A percentile compares a stretch with the other conserved stretches of the same genome.
These are phyloP conservation scores for Lipomyces chichibuensis DNA, from an alignment of 805 yeast species.

Conservation along the genomic window DNA sequence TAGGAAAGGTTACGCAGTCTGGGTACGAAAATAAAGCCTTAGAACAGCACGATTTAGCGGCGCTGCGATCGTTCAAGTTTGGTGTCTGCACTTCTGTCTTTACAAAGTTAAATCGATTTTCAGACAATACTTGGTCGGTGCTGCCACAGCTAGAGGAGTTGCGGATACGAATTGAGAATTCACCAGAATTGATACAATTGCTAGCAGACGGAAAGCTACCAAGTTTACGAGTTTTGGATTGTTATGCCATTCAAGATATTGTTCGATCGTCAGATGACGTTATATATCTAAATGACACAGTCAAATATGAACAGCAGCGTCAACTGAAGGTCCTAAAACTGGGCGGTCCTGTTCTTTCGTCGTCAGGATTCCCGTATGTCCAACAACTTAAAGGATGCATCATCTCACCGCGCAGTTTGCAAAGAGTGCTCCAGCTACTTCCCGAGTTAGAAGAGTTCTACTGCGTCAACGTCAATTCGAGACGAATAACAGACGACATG, in stretches of 20 bases:
- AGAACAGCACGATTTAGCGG: background rate
- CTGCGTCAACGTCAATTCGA: slow-evolving; percentile 13
- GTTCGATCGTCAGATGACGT: slow-evolving; percentile 9
- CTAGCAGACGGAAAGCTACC: slow-evolving; percentile 12
- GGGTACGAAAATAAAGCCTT: background rate
- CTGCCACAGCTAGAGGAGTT: slow-evolving; percentile 11
- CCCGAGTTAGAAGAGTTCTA: slow-evolving; percentile 21
- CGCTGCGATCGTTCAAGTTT: slow-evolving; percentile 1
- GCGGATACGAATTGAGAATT: slow-evolving; percentile 17
- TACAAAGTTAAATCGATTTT: background rate
- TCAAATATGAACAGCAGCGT: slow-evolving; percentile 6
- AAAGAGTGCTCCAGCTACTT: slow-evolving; percentile 9
- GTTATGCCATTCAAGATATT: slow-evolving; percentile 12
- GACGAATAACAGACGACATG: slow-evolving; percentile 16
- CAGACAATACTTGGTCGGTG: background rate
- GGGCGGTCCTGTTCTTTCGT: background rate
- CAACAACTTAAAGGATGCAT: background rate
- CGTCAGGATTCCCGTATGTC: slow-evolving; percentile 16
- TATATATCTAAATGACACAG: slow-evolving; percentile 5
- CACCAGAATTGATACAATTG: slow-evolving; percentile 6
- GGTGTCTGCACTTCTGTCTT: slow-evolving; percentile 6
- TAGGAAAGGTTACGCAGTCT: background rate
- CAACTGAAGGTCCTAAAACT: slow-evolving; percentile 10
- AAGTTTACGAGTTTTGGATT: slow-evolving; percentile 11
- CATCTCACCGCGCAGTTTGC: slow-evolving; percentile 15